Percentiles rank a stretch among this genome's conserved stretches.
These are phyloP conservation scores for Trypanosoma vivax DNA, from an alignment of 208 protist species.

Conservation along the genomic window DNA sequence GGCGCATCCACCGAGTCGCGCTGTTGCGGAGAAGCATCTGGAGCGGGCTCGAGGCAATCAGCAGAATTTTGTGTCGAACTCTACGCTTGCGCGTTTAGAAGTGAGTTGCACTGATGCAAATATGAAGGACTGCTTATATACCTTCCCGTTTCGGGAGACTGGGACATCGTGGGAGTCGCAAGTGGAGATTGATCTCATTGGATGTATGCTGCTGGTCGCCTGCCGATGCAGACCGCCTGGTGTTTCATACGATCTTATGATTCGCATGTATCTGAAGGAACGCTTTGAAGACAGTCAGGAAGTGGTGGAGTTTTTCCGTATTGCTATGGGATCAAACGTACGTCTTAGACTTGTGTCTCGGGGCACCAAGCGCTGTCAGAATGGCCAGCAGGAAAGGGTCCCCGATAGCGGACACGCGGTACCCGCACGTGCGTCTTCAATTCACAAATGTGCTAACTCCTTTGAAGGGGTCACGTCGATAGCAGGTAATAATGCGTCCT, in stretches of 20 bases:
- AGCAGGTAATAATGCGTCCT: too few relatives aligned
- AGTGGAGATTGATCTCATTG: constrained; percentile 74
- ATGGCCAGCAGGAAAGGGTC: too few relatives aligned
- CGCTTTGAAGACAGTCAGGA: constrained; percentile 49
- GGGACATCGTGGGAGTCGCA: constrained; percentile 69
- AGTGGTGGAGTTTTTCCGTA: constrained; percentile 40
- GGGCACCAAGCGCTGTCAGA: not conserved
- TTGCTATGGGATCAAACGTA: constrained; percentile 36
- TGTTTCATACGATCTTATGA: constrained; percentile 32
- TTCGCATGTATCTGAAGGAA: constrained; percentile 37
- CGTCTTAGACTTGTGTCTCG: constrained; percentile 10
- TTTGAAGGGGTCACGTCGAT: not conserved
- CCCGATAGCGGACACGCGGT: too few relatives aligned
- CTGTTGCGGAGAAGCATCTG: constrained; percentile 7
- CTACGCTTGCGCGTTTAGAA: constrained; percentile 13
- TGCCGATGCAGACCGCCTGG: constrained; percentile 26
- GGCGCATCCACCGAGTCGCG: not conserved
- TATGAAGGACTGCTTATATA: constrained; percentile 11
- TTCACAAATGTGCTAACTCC: too few relatives aligned
- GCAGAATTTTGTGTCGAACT: constrained; percentile 9
- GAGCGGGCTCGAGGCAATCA: not conserved
- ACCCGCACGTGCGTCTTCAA: too few relatives aligned
- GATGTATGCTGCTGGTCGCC: constrained; percentile 54
- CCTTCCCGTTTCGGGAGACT: constrained; percentile 54
- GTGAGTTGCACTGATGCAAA: constrained; percentile 10